A percentile compares a stretch with the other conserved stretches of the same genome.
phyloP scores from a whole-genome alignment of 176 grass and related monocot species.

The Phragmites australis region DNA sequence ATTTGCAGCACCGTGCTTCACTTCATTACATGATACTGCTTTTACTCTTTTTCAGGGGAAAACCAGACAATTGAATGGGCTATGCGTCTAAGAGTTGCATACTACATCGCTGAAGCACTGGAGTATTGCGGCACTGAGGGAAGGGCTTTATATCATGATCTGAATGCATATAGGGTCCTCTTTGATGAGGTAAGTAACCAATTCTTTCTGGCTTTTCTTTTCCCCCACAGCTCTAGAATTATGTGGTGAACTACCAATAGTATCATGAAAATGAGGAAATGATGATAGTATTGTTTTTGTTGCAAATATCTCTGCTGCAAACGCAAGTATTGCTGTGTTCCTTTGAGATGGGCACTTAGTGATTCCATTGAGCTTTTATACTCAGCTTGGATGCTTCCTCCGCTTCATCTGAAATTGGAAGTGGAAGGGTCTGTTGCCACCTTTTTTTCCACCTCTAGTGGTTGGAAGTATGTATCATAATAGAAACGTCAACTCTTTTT shows the following conservation, averaged over 20 bases:
- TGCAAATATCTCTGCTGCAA: not conserved
- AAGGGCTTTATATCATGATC: slow-evolving; percentile 85
- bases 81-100: slow-evolving; percentile 93
- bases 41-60: slow-evolving; percentile 71
- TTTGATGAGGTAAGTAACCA: slow-evolving; percentile 71
- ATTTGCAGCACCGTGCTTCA: not conserved
- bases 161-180: slow-evolving; percentile 94
- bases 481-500: slow-evolving; percentile 24
- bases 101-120: slow-evolving; percentile 86
- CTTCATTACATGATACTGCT: slow-evolving; percentile 33
- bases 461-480: slow-evolving; percentile 16
- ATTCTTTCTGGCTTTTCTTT: slow-evolving; percentile 1
- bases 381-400: not conserved
- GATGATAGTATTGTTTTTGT: not conserved
- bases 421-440: slow-evolving; percentile 5
- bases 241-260: not conserved
- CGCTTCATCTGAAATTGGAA: slow-evolving; percentile 10
- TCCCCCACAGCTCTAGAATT: not conserved
- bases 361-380: slow-evolving; percentile 4
- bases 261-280: not conserved
- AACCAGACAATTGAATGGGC: slow-evolving; percentile 99
- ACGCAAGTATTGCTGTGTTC: not conserved
- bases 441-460: not conserved
- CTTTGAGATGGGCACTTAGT: slow-evolving; percentile 3
- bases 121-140: slow-evolving; percentile 77